Evolutionary conservation across 2,329 filamentous ascomycete species (phyloP).

Genomic region (Penicillium occitanis): DNA sequence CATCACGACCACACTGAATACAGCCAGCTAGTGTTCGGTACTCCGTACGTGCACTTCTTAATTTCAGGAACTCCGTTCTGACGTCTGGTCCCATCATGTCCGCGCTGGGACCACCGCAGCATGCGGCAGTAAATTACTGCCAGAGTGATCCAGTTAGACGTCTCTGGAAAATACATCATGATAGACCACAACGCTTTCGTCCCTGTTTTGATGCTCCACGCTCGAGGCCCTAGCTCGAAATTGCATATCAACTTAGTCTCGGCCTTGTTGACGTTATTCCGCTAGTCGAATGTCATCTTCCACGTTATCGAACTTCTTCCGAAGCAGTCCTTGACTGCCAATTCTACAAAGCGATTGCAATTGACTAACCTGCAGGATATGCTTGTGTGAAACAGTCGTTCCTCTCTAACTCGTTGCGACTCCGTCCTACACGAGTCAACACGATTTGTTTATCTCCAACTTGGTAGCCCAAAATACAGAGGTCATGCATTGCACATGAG

Average conservation of each 20-base stretch:
- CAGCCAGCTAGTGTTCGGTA: background rate
- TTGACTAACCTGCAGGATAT: background rate
- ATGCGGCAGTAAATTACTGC: conserved; percentile 6
- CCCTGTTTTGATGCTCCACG: conserved; percentile 15
- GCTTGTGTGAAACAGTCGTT: background rate
- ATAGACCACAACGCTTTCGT: conserved; percentile 17
- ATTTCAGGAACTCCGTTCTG: conserved; percentile 4
- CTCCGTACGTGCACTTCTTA: background rate
- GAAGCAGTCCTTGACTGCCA: background rate
- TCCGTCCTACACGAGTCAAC: background rate
- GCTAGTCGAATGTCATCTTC: background rate
- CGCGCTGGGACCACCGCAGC: conserved; percentile 1
- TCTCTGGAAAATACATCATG: background rate
- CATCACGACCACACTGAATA: conserved; percentile 3
- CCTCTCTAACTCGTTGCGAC: background rate
- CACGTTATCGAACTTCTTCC: background rate
- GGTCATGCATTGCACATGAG: background rate
- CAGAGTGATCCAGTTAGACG: background rate
- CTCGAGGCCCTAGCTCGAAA: background rate
- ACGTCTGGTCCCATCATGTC: conserved; percentile 6
- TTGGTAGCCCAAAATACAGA: background rate
- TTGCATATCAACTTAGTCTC: conserved; percentile 5
- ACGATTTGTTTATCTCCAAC: background rate
- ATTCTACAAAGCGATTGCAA: background rate
- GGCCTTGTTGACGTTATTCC: background rate